Evolutionary conservation across 2,329 filamentous ascomycete genomes (phyloP).

Genomic region (Helicocarpus griseus): DNA sequence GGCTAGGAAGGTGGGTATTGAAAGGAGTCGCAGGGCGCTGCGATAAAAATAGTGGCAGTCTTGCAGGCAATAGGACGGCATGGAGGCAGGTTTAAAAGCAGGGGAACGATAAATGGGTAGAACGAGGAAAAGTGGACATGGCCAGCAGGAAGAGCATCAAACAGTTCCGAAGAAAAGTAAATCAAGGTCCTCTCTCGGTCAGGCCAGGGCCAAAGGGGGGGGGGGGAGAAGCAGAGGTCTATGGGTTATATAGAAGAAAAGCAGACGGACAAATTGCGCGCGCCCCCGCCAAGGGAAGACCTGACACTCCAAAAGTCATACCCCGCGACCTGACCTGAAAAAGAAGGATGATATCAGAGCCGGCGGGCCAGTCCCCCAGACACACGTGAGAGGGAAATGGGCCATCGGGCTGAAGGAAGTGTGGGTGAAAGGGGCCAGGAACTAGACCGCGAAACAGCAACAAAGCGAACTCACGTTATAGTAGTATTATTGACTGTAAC

Average conservation of each 20-base stretch:
- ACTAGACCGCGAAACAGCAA: neutral
- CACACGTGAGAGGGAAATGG: neutral
- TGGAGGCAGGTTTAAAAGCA: constrained; percentile 38
- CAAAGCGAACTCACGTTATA: neutral
- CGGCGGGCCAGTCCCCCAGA: neutral
- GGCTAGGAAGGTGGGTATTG: constrained; percentile 68
- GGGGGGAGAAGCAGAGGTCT: neutral
- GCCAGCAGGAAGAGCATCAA: constrained; percentile 1
- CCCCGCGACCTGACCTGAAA: neutral
- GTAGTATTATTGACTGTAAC: too few relatives aligned
- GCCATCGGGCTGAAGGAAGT: constrained; percentile 3
- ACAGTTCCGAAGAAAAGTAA: neutral
- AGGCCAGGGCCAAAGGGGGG: neutral
- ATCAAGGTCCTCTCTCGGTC: neutral
- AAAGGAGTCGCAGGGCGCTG: constrained; percentile 76
- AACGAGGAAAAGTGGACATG: constrained; percentile 4
- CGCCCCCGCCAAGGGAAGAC: neutral
- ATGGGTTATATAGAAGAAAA: neutral
- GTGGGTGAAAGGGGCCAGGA: neutral
- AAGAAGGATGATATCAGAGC: constrained; percentile 1
- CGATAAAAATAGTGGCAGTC: constrained; percentile 92
- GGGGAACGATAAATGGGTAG: constrained; percentile 9
- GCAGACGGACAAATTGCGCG: neutral
- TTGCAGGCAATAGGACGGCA: constrained; percentile 74
- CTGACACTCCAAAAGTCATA: neutral